These are phyloP conservation scores for Xylaria curta DNA, from an alignment of 495 filamentous ascomycete species.

Conservation along the genomic window DNA sequence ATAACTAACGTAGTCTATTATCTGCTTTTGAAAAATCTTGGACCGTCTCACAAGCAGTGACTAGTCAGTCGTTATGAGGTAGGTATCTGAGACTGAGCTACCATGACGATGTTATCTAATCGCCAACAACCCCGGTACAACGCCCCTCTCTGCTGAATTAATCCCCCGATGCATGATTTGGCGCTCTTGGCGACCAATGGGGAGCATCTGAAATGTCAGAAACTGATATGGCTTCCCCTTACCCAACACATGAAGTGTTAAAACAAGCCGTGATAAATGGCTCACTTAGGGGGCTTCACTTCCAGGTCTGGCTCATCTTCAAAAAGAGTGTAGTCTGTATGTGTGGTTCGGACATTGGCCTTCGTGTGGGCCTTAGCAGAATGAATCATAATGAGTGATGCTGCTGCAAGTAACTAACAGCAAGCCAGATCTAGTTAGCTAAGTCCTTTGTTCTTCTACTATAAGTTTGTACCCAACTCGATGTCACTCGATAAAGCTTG, in stretches of 20 bases:
- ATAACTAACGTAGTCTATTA: neutral
- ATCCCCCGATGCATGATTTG: no score
- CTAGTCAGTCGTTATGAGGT: neutral
- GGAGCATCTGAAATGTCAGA: neutral
- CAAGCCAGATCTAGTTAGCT: neutral
- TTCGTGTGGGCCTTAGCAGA: constrained; percentile 17
- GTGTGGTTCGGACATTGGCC: neutral
- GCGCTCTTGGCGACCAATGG: no score
- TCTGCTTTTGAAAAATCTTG: neutral
- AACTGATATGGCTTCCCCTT: neutral
- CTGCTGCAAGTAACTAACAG: neutral
- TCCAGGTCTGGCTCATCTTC: neutral
- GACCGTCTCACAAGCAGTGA: neutral
- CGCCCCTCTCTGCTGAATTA: neutral
- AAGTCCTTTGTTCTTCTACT: neutral
- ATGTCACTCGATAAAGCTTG: neutral
- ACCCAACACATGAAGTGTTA: neutral
- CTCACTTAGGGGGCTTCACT: neutral
- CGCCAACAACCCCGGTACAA: neutral
- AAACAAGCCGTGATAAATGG: neutral
- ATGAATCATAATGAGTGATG: constrained; percentile 19
- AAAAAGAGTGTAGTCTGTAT: no score
- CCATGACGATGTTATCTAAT: neutral
- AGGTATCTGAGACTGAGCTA: neutral
- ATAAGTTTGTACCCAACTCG: neutral